Conservation (phyloP, 192 early-diverging fungal species). For the Gigaspora rosea region DNA sequence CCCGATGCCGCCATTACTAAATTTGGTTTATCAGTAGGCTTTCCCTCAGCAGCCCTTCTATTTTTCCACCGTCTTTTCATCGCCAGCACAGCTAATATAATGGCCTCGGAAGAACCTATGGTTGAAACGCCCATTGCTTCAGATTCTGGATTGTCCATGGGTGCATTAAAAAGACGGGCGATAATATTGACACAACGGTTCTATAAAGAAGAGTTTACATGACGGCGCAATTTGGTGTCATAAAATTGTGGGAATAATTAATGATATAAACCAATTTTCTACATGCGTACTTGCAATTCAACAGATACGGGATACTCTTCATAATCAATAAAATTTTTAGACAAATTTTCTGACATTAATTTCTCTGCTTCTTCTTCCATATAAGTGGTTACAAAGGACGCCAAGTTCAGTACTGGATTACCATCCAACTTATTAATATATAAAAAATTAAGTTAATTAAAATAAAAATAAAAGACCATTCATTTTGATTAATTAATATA, state of each 20-base stretch:
- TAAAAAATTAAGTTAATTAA: neutral
- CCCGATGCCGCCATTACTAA: slow-evolving; percentile 63
- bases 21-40: slow-evolving; percentile 71
- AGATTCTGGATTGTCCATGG: slow-evolving; percentile 37
- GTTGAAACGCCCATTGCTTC: slow-evolving; percentile 68
- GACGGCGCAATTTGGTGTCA: too few species aligned
- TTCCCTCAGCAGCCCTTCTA: slow-evolving; percentile 58
- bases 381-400: slow-evolving; percentile 75
- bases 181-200: slow-evolving; percentile 51
- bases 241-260: neutral
- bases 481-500: neutral
- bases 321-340: slow-evolving; percentile 69
- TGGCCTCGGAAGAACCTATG: slow-evolving; percentile 78
- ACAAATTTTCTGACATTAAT: slow-evolving; percentile 73
- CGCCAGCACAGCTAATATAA: slow-evolving; percentile 74
- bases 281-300: slow-evolving; percentile 41
- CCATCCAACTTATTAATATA: slow-evolving; percentile 60
- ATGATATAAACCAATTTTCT: slow-evolving; percentile 20
- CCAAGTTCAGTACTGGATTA: slow-evolving; percentile 75
- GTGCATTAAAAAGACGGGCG: slow-evolving; percentile 43
- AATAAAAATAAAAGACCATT: neutral
- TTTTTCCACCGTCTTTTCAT: slow-evolving; percentile 80
- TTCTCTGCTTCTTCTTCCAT: slow-evolving; percentile 83
- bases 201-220: slow-evolving; percentile 14
- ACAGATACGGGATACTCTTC: slow-evolving; percentile 50